Evolutionary conservation across 257 asterid genomes (phyloP).

Genomic region (Primulina huaijiensis): DNA sequence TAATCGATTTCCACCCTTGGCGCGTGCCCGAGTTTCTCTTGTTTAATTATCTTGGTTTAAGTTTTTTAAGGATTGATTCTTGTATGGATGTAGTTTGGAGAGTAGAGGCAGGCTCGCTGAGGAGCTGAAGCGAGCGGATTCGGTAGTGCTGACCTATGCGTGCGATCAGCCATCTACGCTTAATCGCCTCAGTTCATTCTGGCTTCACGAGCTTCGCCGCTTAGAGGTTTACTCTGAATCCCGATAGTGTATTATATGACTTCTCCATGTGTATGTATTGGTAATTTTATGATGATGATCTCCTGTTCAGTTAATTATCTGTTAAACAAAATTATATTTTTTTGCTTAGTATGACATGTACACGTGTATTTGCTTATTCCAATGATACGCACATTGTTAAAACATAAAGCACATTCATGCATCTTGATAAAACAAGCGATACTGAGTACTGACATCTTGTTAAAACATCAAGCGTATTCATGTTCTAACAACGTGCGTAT

Average conservation of each 20-base stretch:
- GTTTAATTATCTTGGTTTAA: neutral
- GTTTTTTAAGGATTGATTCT: slow-evolving; percentile 10
- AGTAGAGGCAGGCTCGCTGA: slow-evolving; percentile 86
- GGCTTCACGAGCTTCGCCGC: slow-evolving; percentile 92
- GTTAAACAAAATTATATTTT: no score
- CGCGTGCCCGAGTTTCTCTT: slow-evolving; percentile 1
- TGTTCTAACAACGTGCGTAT: no score
- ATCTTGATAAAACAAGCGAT: no score
- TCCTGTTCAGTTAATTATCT: neutral
- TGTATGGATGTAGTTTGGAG: slow-evolving; percentile 68
- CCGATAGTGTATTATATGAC: neutral
- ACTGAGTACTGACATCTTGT: no score
- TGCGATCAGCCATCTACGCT: slow-evolving; percentile 89
- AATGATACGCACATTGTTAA: no score
- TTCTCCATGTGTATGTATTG: no score
- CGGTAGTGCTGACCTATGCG: slow-evolving; percentile 91
- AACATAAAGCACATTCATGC: no score
- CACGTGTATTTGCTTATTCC: neutral
- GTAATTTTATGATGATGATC: neutral
- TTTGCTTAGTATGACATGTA: neutral
- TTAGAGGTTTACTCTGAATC: slow-evolving; percentile 60
- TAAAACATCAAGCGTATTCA: no score
- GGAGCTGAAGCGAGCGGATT: slow-evolving; percentile 96
- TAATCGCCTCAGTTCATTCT: slow-evolving; percentile 82
- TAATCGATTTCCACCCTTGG: neutral